These are phyloP conservation scores for Xylariaceae sp. DNA, from an alignment of 2,329 filamentous ascomycete genomes.

Conservation along the genomic window DNA sequence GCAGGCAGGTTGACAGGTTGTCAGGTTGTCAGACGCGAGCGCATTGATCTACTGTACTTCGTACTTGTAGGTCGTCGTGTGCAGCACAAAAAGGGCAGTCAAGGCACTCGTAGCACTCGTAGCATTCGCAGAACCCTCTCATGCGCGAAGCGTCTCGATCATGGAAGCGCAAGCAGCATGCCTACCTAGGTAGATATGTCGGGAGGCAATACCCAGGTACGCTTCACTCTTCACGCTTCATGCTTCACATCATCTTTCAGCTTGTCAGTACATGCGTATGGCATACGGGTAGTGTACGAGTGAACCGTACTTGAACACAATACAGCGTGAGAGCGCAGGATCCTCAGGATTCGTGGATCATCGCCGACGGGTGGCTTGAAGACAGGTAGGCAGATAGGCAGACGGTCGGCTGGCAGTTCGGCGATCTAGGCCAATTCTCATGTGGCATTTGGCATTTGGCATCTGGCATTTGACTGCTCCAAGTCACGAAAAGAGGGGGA, in stretches of 20 bases:
- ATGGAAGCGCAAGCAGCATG: neutral
- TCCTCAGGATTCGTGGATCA: neutral
- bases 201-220: neutral
- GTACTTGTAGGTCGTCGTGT: neutral
- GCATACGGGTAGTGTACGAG: no score
- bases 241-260: neutral
- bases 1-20: neutral
- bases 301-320: no score
- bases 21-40: neutral
- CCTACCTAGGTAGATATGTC: no score
- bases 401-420: slow-evolving; percentile 3
- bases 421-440: neutral
- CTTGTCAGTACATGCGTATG: neutral
- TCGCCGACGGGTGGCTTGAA: slow-evolving; percentile 1
- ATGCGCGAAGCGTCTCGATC: neutral
- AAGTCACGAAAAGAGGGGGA: neutral
- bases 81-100: neutral
- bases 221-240: neutral
- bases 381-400: neutral
- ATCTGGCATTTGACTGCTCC: neutral
- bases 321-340: neutral
- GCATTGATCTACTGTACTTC: neutral
- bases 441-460: neutral
- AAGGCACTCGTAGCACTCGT: no score
- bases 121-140: no score